Evolutionary conservation across 2,329 filamentous ascomycete genomes (phyloP), one percentile per base, ranked within the genome.

Genomic region (Myriosclerotinia curreyana): DNA sequence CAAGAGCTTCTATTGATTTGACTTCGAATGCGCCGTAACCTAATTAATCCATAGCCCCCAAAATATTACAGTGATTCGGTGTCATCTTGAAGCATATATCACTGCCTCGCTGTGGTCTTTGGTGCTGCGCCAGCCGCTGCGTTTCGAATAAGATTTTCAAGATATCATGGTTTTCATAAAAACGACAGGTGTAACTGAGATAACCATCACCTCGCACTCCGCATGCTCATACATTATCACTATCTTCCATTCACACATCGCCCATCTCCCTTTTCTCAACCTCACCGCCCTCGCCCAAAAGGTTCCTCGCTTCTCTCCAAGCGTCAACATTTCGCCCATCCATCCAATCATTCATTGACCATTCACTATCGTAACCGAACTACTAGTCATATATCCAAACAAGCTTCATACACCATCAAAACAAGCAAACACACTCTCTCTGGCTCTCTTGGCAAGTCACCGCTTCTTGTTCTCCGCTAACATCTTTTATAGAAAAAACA

Each of bases 371-470:
- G 3, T n/a, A 25, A 22, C 42, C 28, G 15, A 59, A 36, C 14
- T 5, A 15, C 44, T 28, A 36, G 4, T 12, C n/a, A 36, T 48
- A 48, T 59, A 49, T 20, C 15, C 42, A 22, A n/a, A 25, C 5
- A 59, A 22, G 20, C 20, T n/a, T 34, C 14, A 25, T 44, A 49
- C 20, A 2, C 20, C 31, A 59, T 25, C 55, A 59, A 59, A 48
- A 48, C 14, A 59, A 59, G 55, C 55, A 59, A 55, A 59, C 17
- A 25, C 31, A 8, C 55, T 8, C 12, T 58, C 42, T 58, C 55
- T 59, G 31, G 55, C 42, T 59, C 55, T 36, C 55, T 59, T 59
- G 55, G 55, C 42, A 59, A 59, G 42, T 25, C 14, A n/a, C 44
- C 31, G n/a, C 31, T 59, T 46, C 31, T 14, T 31, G 42, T 22